A percentile compares a stretch with the other conserved stretches of the same genome.
These are phyloP conservation scores for Choiromyces venosus DNA, from an alignment of 495 filamentous ascomycete species.

Conservation along the genomic window DNA sequence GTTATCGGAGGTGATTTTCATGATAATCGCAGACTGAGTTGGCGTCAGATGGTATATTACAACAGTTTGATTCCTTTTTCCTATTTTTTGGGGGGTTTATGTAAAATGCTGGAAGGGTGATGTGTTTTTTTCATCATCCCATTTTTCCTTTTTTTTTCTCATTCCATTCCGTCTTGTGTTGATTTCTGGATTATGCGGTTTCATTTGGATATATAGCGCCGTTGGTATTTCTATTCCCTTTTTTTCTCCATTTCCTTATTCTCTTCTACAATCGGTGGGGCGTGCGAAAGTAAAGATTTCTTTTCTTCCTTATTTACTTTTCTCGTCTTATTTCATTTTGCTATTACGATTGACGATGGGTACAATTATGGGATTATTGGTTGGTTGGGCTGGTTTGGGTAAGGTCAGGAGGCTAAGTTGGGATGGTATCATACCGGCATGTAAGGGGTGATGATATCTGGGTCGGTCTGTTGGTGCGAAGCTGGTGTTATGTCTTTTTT, in stretches of 20 bases:
- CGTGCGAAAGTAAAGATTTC: not conserved
- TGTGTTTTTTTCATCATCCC: not conserved
- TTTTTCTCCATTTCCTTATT: not conserved
- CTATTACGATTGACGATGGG: not conserved
- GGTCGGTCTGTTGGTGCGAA: not conserved
- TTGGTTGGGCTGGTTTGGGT: not conserved
- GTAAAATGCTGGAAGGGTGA: not conserved
- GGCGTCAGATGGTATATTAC: not conserved
- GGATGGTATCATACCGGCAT: not conserved
- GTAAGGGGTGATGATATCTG: too few relatives aligned
- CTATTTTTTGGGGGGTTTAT: not conserved
- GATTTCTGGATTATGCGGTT: not conserved
- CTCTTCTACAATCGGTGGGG: not conserved
- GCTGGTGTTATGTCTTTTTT: not conserved
- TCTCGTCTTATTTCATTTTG: not conserved
- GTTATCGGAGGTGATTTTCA: slow-evolving; percentile 1
- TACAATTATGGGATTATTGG: not conserved
- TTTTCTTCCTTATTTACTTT: not conserved
- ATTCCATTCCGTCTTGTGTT: not conserved
- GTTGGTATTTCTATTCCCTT: not conserved
- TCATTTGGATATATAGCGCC: not conserved
- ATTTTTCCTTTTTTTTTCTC: not conserved
- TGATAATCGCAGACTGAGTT: not conserved
- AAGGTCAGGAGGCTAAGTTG: not conserved
- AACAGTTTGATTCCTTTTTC: not conserved